Conservation (phyloP, 192 early-diverging fungal species). For the Bifiguratus adelaidae region DNA sequence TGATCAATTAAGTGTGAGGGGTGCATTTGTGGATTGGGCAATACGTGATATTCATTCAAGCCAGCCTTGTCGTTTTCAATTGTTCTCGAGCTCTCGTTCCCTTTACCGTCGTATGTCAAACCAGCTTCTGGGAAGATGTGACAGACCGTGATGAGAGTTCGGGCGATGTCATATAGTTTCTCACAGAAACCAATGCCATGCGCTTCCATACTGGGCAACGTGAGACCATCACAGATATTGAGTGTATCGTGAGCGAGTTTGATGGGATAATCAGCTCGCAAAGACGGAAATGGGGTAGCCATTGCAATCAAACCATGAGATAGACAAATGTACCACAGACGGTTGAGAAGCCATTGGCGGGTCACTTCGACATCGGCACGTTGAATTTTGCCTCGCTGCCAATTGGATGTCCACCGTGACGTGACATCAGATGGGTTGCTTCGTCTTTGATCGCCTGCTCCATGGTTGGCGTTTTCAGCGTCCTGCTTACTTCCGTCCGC, state of each 20-base stretch:
- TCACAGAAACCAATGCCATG: slow-evolving; percentile 2
- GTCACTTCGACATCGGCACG: slow-evolving; percentile 1
- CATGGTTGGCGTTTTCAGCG: background rate
- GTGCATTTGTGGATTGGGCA: background rate
- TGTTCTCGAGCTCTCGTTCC: no score
- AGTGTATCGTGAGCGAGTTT: background rate
- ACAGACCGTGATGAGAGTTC: background rate
- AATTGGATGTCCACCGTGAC: background rate
- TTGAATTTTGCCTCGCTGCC: background rate
- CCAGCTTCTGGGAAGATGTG: background rate
- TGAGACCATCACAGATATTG: background rate
- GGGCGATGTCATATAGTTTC: slow-evolving; percentile 1
- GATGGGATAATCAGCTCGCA: background rate
- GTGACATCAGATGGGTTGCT: background rate
- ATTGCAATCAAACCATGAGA: slow-evolving; percentile 1
- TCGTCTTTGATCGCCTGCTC: background rate
- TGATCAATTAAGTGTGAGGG: background rate
- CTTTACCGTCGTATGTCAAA: background rate
- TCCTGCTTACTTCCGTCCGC: background rate
- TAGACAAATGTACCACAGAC: slow-evolving; percentile 4
- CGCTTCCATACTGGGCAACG: background rate
- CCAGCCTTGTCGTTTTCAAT: background rate
- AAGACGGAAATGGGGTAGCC: background rate
- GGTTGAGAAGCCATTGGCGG: slow-evolving; percentile 3
- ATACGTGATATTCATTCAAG: background rate